Evolutionary conservation across 148 eudicot species (phyloP).

Genomic region (Cornus controversa): DNA sequence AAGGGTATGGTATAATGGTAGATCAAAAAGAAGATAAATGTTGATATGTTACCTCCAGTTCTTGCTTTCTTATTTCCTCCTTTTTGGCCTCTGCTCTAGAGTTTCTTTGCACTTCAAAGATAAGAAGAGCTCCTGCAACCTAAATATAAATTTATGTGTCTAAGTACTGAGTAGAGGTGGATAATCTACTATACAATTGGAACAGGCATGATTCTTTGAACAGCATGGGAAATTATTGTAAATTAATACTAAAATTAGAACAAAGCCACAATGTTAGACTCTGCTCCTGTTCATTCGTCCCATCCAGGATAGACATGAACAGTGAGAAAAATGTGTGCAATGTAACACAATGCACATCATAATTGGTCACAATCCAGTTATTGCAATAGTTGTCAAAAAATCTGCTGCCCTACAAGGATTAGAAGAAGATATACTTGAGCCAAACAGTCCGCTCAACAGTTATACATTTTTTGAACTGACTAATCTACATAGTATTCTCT

Average conservation of each 20-base stretch:
- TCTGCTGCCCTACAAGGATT: background rate
- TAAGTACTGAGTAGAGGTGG: constrained; percentile 1
- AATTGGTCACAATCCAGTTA: background rate
- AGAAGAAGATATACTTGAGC: no score
- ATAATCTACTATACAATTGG: background rate
- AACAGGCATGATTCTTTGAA: background rate
- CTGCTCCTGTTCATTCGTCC: background rate
- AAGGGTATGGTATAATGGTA: background rate
- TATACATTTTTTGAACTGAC: background rate
- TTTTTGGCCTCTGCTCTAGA: constrained; percentile 81
- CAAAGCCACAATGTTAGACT: constrained; percentile 5
- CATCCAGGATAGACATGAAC: background rate
- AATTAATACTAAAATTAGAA: background rate
- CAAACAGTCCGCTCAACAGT: background rate
- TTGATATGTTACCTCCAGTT: constrained; percentile 60
- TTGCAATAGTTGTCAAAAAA: background rate
- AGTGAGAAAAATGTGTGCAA: background rate
- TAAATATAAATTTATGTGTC: constrained; percentile 20
- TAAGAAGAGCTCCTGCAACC: constrained; percentile 83
- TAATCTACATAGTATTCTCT: background rate
- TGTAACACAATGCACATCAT: background rate
- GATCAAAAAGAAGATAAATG: background rate
- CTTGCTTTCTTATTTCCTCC: constrained; percentile 72
- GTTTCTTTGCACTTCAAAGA: constrained; percentile 89
- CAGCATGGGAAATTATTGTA: background rate